Base-by-base conservation (phyloP, 805 yeast genomes). In the Sugiyamaella floridensis region DNA sequence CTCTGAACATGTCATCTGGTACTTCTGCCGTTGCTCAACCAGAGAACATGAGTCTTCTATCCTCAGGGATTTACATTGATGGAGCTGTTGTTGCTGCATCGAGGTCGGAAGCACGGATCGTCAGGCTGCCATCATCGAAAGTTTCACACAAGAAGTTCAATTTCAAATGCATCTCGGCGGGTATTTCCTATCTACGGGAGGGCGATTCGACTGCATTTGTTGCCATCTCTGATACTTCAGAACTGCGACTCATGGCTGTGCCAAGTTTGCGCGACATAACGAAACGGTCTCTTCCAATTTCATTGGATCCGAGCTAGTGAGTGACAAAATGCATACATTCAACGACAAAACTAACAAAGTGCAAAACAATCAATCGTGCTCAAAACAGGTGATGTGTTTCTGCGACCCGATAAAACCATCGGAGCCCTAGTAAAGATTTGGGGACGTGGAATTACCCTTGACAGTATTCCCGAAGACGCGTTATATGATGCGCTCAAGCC, bases 401-500 rank as follows among this genome's bases (percentile, higher is more conserved):
- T 87, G 1, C 75, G 89, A 58, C 73, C 77, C 18, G 77, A 78
- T 44, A 71, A 71, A 20, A 74, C 82, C 1, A 84, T 81, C 55
- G 81, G 80, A 2, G 76, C 72, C 0, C 60, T 83, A 47, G 65
- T 82, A 6, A 74, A 78, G 28, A 69, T 81, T 1, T 70, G 78
- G 65, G 80, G 81, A 2, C 62, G 67, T 18, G 76, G 77, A 18
- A 54, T 56, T 40, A 49, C 50, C 45, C 61, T 58, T 8, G 63
- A 59, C n/a, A 61, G 60, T 20, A 67, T 57, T 15, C 55, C 56
- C 2, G 65, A 73, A 1, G 96, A 87, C 65, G 69, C 76, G 1
- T 69, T 93, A 37, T 90, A 84, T 70, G 85, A 86, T 62, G 84
- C 80, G 22, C 78, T 81, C 55, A 75, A 85, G 45, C 70, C 77